These are phyloP conservation scores for Pinus tabuliformis DNA, from an alignment of 75 land plant genomes.

Conservation along the genomic window DNA sequence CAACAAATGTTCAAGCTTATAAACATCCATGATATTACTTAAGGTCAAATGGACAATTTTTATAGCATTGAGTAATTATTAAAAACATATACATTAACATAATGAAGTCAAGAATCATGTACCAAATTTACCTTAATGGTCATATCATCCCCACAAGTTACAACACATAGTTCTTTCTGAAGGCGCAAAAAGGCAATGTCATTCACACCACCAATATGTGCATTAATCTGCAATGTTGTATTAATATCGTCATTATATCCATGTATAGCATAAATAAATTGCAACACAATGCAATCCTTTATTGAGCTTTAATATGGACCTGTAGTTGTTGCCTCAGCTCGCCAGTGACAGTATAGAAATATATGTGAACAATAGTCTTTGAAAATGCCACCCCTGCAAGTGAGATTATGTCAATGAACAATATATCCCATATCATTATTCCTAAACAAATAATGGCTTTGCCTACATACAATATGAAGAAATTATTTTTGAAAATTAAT, in stretches of 20 bases:
- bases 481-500: too few species aligned
- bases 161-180: slow-evolving; percentile 10
- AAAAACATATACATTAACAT: too few species aligned
- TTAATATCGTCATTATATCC: background rate
- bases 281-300: background rate
- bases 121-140: slow-evolving; percentile 17
- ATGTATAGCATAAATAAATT: background rate
- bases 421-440: too few species aligned
- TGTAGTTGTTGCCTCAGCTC: slow-evolving; percentile 60
- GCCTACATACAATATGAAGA: too few species aligned
- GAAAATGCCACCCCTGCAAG: slow-evolving; percentile 72
- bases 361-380: slow-evolving; percentile 78
- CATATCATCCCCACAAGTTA: slow-evolving; percentile 24
- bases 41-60: too few species aligned
- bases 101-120: too few species aligned
- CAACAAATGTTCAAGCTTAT: background rate
- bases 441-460: too few species aligned
- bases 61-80: background rate
- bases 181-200: slow-evolving; percentile 20
- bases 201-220: slow-evolving; percentile 24
- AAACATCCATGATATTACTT: too few species aligned
- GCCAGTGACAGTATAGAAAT: slow-evolving; percentile 47
- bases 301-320: slow-evolving; percentile 27
- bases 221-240: slow-evolving; percentile 12
- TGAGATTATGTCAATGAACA: too few species aligned